These are phyloP conservation scores for Candida hispaniensis DNA, from an alignment of 805 yeast genomes.

Conservation along the genomic window DNA sequence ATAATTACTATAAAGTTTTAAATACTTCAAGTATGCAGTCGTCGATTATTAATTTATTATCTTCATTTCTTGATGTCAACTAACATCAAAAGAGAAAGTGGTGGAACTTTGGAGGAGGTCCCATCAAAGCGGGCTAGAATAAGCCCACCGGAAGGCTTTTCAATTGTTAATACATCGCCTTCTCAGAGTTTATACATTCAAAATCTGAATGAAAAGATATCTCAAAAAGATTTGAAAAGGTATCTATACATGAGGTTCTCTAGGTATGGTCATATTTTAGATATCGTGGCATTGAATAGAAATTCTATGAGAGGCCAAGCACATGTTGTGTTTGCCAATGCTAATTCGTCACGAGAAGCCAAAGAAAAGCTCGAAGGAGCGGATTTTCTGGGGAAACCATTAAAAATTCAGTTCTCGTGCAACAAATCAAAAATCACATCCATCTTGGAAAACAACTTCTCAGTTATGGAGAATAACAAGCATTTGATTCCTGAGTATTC, in stretches of 20 bases:
- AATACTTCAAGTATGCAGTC: no score
- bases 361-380: conserved; percentile 25
- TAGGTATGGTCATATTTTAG: conserved; percentile 30
- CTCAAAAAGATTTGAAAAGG: conserved; percentile 27
- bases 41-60: no score
- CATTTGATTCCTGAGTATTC: no score
- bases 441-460: no score
- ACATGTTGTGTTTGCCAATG: conserved; percentile 29
- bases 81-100: no score
- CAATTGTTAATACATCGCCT: conserved; percentile 18
- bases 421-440: no score
- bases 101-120: no score
- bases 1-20: no score
- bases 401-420: conserved; percentile 27
- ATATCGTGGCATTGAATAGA: conserved; percentile 30
- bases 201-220: conserved; percentile 32
- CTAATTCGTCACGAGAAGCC: conserved; percentile 28
- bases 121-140: no score
- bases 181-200: conserved; percentile 30
- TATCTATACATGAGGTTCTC: conserved; percentile 31
- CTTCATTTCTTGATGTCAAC: no score
- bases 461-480: no score
- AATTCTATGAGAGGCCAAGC: conserved; percentile 37
- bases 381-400: conserved; percentile 28
- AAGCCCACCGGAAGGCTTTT: no score